These are phyloP conservation scores for Exophiala spinifera DNA, from an alignment of 2,329 filamentous ascomycete species.

Conservation along the genomic window DNA sequence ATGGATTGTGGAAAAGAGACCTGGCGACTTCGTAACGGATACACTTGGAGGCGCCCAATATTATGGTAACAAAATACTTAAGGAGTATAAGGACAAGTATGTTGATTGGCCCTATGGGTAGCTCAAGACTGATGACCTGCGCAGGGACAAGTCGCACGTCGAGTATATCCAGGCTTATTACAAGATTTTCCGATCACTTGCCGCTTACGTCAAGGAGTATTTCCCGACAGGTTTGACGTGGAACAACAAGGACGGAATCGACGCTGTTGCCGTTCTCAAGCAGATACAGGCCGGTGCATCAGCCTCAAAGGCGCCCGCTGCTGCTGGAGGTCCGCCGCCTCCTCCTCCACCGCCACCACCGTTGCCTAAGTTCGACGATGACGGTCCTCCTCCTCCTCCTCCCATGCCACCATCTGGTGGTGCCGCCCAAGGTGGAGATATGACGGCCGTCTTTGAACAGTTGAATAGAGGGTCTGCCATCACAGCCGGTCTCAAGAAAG, in stretches of 20 bases:
- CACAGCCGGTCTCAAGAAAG: constrained; percentile 84
- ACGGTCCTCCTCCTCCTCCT: constrained; percentile 56
- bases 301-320: constrained; percentile 34
- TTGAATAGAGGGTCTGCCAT: constrained; percentile 87
- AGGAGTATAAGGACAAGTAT: constrained; percentile 80
- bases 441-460: constrained; percentile 86
- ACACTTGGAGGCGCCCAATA: constrained; percentile 82
- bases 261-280: constrained; percentile 67
- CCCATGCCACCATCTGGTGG: constrained; percentile 58
- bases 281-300: constrained; percentile 47
- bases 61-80: constrained; percentile 90
- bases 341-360: constrained; percentile 53
- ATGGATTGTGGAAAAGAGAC: constrained; percentile 85
- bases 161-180: constrained; percentile 94
- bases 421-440: constrained; percentile 55
- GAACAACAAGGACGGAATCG: constrained; percentile 73
- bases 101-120: constrained; percentile 24
- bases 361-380: constrained; percentile 45
- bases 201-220: constrained; percentile 79
- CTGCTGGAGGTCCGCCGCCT: constrained; percentile 41
- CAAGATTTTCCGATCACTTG: constrained; percentile 78
- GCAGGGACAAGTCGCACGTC: constrained; percentile 72
- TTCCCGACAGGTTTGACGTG: constrained; percentile 77
- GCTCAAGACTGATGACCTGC: constrained; percentile 24
- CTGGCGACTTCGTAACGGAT: constrained; percentile 80